Base-by-base conservation (phyloP, 2,329 filamentous ascomycete genomes). In the Trichothecium sympodiale region DNA sequence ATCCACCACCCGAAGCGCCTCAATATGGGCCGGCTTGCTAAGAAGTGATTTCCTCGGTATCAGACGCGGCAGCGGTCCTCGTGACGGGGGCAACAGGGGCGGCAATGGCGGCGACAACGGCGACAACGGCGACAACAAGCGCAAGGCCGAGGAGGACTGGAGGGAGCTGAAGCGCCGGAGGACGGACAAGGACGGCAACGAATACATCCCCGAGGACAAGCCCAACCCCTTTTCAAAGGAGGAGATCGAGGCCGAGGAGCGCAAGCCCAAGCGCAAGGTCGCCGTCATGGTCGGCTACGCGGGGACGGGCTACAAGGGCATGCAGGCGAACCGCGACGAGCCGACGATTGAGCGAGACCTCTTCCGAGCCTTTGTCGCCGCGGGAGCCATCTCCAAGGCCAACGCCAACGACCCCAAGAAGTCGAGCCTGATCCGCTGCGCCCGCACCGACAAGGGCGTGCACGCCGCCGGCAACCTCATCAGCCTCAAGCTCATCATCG, bases 321-420 rank as follows among this genome's bases (percentile, higher is more conserved):
- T 98, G 80, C 91, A 98, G 62, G 83, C 98, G 54, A 79, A 80
- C 56, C 69, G 69, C 48, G 63, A 77, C 44, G 79, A 94, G 53
- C 88, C 87, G 63, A 98, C 89, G 0, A 96, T 98, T 44, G 91
- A 98, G 62, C 84, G 89, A 30, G 91, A 98, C 49, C 67, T 98
- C 3, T 98, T 98, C 62, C 75, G 77, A 23, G 91, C 91, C 3
- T 89, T 98, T 48, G 82, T 98, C 42, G 77, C 78, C 3, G 88
- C 91, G 3, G 84, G 88, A 14, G 88, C 91, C 28, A 94, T 98
- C 42, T 93, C 88, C 33, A 96, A 96, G 59, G 86, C 86, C 42
- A 98, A 98, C 54, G 91, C 91, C 16, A 80, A 94, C 48, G 91
- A 98, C 54, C 91, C 89, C 4, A 94, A 93, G 59, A 98, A 98